Evolutionary conservation across 1,139 yeast species (phyloP).

Genomic region (Yamadazyma atlantica): DNA sequence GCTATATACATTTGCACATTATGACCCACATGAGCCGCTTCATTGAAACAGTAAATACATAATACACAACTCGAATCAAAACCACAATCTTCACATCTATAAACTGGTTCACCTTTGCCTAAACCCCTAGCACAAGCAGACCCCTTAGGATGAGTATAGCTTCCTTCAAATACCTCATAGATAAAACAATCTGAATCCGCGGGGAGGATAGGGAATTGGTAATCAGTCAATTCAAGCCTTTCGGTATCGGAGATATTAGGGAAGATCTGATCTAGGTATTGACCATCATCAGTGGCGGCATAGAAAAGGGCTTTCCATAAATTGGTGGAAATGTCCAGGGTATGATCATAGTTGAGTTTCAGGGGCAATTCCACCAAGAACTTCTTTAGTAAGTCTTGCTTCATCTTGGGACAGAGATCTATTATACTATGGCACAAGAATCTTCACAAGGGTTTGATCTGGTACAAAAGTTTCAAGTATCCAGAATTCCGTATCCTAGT

Average conservation of each 20-base stretch:
- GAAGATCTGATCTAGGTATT: constrained; percentile 24
- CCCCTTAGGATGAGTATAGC: constrained; percentile 26
- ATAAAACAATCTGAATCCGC: constrained; percentile 4
- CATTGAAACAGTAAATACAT: constrained; percentile 69
- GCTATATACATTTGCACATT: constrained; percentile 56
- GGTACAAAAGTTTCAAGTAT: too few species aligned
- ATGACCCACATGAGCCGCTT: constrained; percentile 64
- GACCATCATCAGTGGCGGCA: constrained; percentile 33
- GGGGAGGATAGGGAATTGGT: constrained; percentile 12
- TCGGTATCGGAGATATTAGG: constrained; percentile 24
- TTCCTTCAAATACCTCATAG: constrained; percentile 4
- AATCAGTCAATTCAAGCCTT: constrained; percentile 15
- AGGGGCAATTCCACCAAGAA: constrained; percentile 31
- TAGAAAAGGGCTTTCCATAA: constrained; percentile 30
- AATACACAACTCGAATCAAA: constrained; percentile 74
- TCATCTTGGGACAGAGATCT: too few species aligned
- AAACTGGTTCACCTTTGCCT: constrained; percentile 60
- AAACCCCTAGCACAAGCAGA: constrained; percentile 66
- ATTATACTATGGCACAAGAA: too few species aligned
- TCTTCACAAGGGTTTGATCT: too few species aligned
- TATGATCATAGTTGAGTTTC: constrained; percentile 17
- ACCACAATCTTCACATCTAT: constrained; percentile 65
- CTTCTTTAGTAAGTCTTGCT: constrained; percentile 21
- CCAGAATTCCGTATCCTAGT: too few species aligned
- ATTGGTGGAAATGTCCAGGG: constrained; percentile 17